Evolutionary conservation across 805 yeast genomes (phyloP).

Genomic region (Candida piceae): DNA sequence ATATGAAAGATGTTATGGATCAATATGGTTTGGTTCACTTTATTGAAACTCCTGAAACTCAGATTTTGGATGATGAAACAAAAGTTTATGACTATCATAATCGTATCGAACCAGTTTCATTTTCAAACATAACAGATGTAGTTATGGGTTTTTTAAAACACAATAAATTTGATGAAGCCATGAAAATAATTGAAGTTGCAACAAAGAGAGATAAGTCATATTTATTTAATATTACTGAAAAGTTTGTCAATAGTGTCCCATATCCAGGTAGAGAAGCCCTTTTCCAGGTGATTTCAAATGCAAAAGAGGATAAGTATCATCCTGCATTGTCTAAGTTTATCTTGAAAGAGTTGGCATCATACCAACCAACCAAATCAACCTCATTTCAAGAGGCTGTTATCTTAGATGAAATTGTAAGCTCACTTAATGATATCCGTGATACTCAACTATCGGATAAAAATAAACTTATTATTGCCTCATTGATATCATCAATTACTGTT

Average conservation of each 20-base stretch:
- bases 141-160: conserved; percentile 18
- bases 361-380: conserved; percentile 6
- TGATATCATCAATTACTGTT: conserved; percentile 15
- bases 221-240: conserved; percentile 17
- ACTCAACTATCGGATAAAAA: conserved; percentile 4
- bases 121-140: conserved; percentile 22
- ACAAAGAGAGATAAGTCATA: conserved; percentile 20
- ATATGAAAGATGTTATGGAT: conserved; percentile 22
- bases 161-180: conserved; percentile 16
- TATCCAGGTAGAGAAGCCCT: conserved; percentile 24
- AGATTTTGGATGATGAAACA: conserved; percentile 16
- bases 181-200: conserved; percentile 16
- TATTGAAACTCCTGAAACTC: conserved; percentile 17
- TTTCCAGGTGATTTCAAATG: conserved; percentile 10
- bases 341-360: conserved; percentile 10
- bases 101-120: conserved; percentile 24
- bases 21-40: conserved; percentile 20
- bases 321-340: conserved; percentile 14
- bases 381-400: conserved; percentile 19
- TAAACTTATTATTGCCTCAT: conserved; percentile 5
- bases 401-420: conserved; percentile 15
- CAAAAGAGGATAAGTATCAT: conserved; percentile 7
- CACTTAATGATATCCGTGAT: conserved; percentile 4
- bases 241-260: conserved; percentile 9
- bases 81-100: conserved; percentile 26